These are phyloP conservation scores for Colletotrichum liaoningense DNA, from an alignment of 2,329 filamentous ascomycete species.

Conservation along the genomic window DNA sequence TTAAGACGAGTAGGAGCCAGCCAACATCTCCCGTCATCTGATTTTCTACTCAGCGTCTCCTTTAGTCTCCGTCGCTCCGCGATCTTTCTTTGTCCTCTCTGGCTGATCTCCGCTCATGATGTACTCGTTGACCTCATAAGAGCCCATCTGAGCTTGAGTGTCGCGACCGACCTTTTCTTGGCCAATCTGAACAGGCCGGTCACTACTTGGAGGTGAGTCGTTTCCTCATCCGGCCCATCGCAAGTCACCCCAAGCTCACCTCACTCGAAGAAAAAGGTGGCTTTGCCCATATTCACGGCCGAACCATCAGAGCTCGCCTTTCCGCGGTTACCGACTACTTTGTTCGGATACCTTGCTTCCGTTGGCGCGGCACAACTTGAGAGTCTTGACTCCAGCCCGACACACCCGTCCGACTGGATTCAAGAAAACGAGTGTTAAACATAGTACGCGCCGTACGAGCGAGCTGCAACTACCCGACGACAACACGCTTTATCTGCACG, in stretches of 20 bases:
- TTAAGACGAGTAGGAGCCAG: constrained; percentile 16
- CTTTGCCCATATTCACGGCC: background rate
- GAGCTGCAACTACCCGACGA: constrained; percentile 25
- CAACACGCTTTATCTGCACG: constrained; percentile 18
- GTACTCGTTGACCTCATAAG: constrained; percentile 28
- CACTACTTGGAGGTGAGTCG: background rate
- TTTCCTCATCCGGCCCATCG: background rate
- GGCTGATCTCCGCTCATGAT: constrained; percentile 28
- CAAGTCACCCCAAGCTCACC: constrained; percentile 4
- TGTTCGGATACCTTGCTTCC: background rate
- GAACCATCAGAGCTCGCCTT: background rate
- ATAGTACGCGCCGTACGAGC: constrained; percentile 8
- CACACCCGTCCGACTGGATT: background rate
- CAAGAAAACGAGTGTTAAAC: background rate
- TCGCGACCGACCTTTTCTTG: background rate
- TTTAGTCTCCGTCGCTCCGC: background rate
- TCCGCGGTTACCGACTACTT: background rate
- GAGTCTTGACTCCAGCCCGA: background rate
- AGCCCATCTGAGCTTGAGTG: background rate
- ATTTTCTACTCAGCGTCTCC: background rate
- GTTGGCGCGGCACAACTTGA: background rate
- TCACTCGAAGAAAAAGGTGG: constrained; percentile 14
- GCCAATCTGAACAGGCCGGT: background rate
- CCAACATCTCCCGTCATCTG: constrained; percentile 3
- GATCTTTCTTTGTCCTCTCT: constrained; percentile 21